Base-by-base conservation (phyloP, 2,329 filamentous ascomycete species). In the Colletotrichum magnum region DNA sequence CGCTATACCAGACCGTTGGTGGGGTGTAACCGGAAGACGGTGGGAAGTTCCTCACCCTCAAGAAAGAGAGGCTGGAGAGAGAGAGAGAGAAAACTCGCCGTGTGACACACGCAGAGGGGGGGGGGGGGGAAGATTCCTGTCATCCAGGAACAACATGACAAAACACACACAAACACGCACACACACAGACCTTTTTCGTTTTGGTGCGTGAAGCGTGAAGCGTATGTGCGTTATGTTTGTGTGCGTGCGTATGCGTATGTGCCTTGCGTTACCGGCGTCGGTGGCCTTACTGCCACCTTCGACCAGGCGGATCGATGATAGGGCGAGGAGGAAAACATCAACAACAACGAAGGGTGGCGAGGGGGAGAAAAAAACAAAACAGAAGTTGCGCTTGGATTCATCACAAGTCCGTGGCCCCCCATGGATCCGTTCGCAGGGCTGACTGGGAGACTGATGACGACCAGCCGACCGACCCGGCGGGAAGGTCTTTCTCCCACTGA, bases 381-480 rank as follows among this genome's bases (percentile, higher is more conserved):
- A 6, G 18, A 18, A 10, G 9, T 18, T 26, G 47, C 58, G 58
- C 58, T 60, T 60, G 32, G 58, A 60, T 60, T 60, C 58, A 60
- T 15, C 10, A 13, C 39, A 24, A 50, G 58, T 50, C 45, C 58
- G 45, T 50, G 32, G 54, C 39, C 24, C 4, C 21, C 21, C 21
- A 24, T 26, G 36, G 36, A 58, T 47, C 56, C 41, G 56, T 47
- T 58, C 56, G 56, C 56, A 58, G 24, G 56, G 56, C 56, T 58
- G 16, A 36, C 39, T 26, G 39, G 36, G n/a, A 36, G n/a, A 39
- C 18, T 13, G 32, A 32, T 18, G 21, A 24, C 21, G 21, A 24
- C 21, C 32, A 36, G 10, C 32, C 32, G 32, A 36, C 32, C 32
- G 32, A 36, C 32, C 32, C 32, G 32, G 32, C 32, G 32, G 32